These are phyloP conservation scores for Zygotorulaspora chibaensis DNA, from an alignment of 805 yeast species.

Conservation along the genomic window DNA sequence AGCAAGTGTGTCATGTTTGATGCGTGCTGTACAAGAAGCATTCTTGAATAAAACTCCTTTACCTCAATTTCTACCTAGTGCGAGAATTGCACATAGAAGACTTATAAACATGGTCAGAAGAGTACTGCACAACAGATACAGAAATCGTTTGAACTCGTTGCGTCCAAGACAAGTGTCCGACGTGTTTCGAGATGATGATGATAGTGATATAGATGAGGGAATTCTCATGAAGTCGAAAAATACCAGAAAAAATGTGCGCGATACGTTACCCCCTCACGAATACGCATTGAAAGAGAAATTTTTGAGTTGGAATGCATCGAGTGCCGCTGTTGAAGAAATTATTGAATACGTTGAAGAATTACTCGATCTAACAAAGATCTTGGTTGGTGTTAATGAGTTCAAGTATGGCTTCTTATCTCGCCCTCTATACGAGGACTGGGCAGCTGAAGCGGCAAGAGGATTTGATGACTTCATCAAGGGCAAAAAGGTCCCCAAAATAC, in stretches of 20 bases:
- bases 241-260: constrained; percentile 6
- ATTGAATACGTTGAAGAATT: constrained; percentile 48
- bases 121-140: constrained; percentile 31
- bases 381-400: constrained; percentile 48
- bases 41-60: constrained; percentile 43
- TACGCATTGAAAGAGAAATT: constrained; percentile 37
- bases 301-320: constrained; percentile 50
- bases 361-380: constrained; percentile 37
- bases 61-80: constrained; percentile 49
- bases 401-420: constrained; percentile 50
- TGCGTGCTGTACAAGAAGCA: constrained; percentile 44
- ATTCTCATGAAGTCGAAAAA: constrained; percentile 8
- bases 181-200: constrained; percentile 17
- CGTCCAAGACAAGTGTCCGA: constrained; percentile 10
- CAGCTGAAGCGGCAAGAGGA: constrained; percentile 39
- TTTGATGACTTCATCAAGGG: constrained; percentile 30
- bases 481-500: constrained; percentile 1
- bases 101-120: constrained; percentile 42
- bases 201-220: constrained; percentile 24
- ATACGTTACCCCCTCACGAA: constrained; percentile 24
- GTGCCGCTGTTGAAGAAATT: constrained; percentile 46
- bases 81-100: constrained; percentile 45
- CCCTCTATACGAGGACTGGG: constrained; percentile 42
- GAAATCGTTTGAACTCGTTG: constrained; percentile 10
- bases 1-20: constrained; percentile 38